Evolutionary conservation across 2,329 filamentous ascomycete species (phyloP).

Genomic region (Fusarium humuli): DNA sequence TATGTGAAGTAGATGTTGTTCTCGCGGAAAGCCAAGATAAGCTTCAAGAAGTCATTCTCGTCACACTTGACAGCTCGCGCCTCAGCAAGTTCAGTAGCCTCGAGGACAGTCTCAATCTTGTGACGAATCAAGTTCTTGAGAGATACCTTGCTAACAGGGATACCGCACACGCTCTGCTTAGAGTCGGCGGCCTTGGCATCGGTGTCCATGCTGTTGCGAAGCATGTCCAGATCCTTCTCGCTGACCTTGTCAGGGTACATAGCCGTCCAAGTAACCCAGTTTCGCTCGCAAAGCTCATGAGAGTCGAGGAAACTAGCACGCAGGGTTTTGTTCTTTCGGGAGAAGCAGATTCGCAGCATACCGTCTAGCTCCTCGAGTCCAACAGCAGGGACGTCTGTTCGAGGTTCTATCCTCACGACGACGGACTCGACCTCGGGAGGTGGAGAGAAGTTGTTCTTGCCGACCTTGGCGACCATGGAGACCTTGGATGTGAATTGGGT

Average conservation of each 20-base stretch:
- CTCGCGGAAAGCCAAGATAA: conserved; percentile 18
- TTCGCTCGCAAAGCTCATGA: conserved; percentile 82
- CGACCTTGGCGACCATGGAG: conserved; percentile 88
- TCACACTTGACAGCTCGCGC: conserved; percentile 19
- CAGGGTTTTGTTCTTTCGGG: conserved; percentile 90
- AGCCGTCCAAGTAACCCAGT: conserved; percentile 91
- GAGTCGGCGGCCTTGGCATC: conserved; percentile 9
- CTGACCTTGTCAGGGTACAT: conserved; percentile 65
- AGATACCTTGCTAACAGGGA: conserved; percentile 15
- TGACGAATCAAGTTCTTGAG: conserved; percentile 16
- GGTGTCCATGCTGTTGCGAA: conserved; percentile 12
- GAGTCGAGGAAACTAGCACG: conserved; percentile 84
- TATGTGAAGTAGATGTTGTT: conserved; percentile 20
- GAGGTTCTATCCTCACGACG: conserved; percentile 90
- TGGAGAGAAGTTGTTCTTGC: conserved; percentile 95
- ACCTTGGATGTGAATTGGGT: conserved; percentile 84
- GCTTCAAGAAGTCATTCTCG: conserved; percentile 18
- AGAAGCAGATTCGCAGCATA: conserved; percentile 76
- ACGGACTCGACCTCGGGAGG: conserved; percentile 92
- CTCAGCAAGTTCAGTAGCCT: conserved; percentile 12
- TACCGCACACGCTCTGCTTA: conserved; percentile 15
- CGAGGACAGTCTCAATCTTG: conserved; percentile 18
- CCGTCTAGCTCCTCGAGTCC: conserved; percentile 97
- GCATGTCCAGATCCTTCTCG: conserved; percentile 12
- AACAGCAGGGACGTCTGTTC: conserved; percentile 82